Evolutionary conservation across 148 eudicot species (phyloP).

Genomic region (Selenicereus undatus): DNA sequence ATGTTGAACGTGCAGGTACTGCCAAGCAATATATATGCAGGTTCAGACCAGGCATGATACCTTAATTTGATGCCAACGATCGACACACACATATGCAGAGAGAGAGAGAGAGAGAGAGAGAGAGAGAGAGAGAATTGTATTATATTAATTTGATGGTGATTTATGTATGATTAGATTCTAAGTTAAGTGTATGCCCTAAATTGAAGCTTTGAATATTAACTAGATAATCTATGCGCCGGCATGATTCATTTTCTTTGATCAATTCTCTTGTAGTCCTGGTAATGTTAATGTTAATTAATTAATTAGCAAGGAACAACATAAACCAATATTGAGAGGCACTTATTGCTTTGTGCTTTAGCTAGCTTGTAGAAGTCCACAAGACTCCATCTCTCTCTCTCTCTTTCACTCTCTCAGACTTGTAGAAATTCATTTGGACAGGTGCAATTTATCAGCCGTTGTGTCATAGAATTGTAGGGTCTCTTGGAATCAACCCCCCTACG

Average conservation of each 20-base stretch:
- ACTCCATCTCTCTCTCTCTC: background rate
- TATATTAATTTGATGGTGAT: background rate
- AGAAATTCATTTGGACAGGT: background rate
- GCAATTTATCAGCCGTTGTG: background rate
- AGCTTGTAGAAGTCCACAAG: background rate
- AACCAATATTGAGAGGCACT: slow-evolving; percentile 26
- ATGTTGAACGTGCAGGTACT: background rate
- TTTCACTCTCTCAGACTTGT: background rate
- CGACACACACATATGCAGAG: background rate
- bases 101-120: background rate
- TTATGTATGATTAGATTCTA: slow-evolving; percentile 20
- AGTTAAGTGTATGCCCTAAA: slow-evolving; percentile 30
- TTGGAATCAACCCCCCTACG: no score
- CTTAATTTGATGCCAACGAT: background rate
- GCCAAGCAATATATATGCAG: background rate
- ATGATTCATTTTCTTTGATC: background rate
- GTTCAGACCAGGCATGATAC: background rate
- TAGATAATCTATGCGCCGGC: background rate
- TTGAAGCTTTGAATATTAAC: slow-evolving; percentile 24
- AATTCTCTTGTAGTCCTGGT: background rate
- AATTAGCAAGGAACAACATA: slow-evolving; percentile 18
- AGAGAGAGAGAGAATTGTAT: background rate
- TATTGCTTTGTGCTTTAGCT: background rate
- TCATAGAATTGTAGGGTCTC: background rate
- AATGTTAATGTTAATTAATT: slow-evolving; percentile 4